Base-by-base conservation (phyloP, 345 rosid genomes). In the Theobroma cacao region DNA sequence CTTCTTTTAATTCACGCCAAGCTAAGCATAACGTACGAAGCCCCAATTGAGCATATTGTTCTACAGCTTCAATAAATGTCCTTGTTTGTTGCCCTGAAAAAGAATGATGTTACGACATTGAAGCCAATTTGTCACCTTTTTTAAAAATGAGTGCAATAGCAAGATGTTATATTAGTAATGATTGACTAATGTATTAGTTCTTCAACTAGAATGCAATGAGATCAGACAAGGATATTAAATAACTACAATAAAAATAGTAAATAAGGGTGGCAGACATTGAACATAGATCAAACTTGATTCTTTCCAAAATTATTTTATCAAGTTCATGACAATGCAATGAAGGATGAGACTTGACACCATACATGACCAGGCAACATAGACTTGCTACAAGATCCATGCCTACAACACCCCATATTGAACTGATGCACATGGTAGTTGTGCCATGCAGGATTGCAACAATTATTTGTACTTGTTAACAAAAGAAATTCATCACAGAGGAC, bases 21-120 rank as follows among this genome's bases (percentile, higher is more conserved):
- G 99, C 98, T 92, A 96, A 79, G 87, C 97, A 96, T 81, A 96
- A 88, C 55, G 97, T 96, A 56, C 97, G 98, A 61, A 96, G 88
- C 69, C 99, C 99, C 87, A 91, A 78, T 81, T 92, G 97, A 75
- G 95, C 83, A 91, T 92, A 96, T 74, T 94, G 95, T 24, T 96
- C 99, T 33, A 92, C 95, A 75, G 98, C 98, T 83, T 96, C 98
- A 81, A 58, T 74, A 85, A 88, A 85, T 80, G 81, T 88, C 84
- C 97, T 88, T 31, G 95, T 91, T 82, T 94, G 99, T 82, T 91
- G 98, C 78, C 97, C 99, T 96, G 85, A 78, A 79, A 75, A 65
- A 75, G 79, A 78, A 58, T 31, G 58, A 67, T 55, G 24, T 74
- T 53, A 80, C 53, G 45, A 79, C 61, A 70, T 52, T 50, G 61